phyloP scores from a whole-genome alignment of 768 basidiomycete genomes.

The Lactarius vividus region DNA sequence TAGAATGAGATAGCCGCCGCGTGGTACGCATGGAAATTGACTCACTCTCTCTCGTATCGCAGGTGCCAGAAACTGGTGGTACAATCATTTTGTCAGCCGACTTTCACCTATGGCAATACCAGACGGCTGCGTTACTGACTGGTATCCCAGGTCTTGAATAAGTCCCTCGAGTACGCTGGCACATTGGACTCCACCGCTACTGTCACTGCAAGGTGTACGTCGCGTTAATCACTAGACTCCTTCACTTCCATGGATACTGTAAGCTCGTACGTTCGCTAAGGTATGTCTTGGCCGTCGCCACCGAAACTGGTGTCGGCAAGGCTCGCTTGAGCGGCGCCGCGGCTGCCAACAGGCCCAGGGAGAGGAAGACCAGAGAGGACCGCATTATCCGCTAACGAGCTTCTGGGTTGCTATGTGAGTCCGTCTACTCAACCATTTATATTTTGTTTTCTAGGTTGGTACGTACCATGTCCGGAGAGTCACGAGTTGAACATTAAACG shows the following conservation, averaged over 20 bases:
- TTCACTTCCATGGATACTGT: background rate
- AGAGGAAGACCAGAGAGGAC: background rate
- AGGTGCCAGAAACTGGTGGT: slow-evolving; percentile 46
- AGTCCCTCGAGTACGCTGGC: slow-evolving; percentile 41
- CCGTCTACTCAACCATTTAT: background rate
- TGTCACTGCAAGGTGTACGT: slow-evolving; percentile 30
- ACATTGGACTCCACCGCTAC: slow-evolving; percentile 43
- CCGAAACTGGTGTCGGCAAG: slow-evolving; percentile 29
- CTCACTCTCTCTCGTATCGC: slow-evolving; percentile 53
- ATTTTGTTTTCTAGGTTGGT: background rate
- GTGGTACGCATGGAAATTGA: background rate
- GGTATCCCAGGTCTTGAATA: slow-evolving; percentile 50
- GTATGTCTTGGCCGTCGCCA: slow-evolving; percentile 29
- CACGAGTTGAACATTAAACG: background rate
- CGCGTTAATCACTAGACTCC: background rate
- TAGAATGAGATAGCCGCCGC: background rate
- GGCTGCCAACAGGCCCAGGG: background rate
- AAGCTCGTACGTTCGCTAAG: slow-evolving; percentile 28
- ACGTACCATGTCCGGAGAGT: background rate
- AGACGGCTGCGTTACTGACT: slow-evolving; percentile 36
- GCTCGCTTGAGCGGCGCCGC: slow-evolving; percentile 16
- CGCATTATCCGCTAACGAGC: background rate
- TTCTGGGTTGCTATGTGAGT: background rate
- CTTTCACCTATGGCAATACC: background rate
- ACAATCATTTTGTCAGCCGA: background rate